A percentile compares a stretch with the other conserved stretches of the same genome.
Conservation (phyloP, 306 rosid genomes). For the Oxytropis ochrocephala region DNA sequence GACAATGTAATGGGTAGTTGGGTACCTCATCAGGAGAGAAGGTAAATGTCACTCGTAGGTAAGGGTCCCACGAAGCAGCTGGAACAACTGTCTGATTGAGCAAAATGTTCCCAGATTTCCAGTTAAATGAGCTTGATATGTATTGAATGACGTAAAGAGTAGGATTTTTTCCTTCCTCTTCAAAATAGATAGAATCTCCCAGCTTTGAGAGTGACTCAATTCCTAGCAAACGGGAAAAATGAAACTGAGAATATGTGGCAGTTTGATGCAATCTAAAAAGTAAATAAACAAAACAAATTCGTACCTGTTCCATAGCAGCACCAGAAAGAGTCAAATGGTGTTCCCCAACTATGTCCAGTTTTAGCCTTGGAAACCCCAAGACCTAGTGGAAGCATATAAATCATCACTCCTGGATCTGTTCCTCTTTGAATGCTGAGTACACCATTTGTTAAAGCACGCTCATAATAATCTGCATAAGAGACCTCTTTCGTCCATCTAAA, state of each 20-base stretch:
- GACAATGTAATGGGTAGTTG: constrained; percentile 6
- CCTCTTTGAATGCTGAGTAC: constrained; percentile 87
- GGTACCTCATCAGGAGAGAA: constrained; percentile 42
- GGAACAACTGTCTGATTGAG: constrained; percentile 52
- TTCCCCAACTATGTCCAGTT: constrained; percentile 66
- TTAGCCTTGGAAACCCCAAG: constrained; percentile 65
- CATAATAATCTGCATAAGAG: constrained; percentile 81
- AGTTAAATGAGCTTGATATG: constrained; percentile 67
- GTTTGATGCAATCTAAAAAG: not conserved
- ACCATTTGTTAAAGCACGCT: constrained; percentile 84
- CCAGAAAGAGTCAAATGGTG: constrained; percentile 56
- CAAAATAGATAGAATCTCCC: constrained; percentile 91
- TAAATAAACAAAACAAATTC: not conserved
- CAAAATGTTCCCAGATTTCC: constrained; percentile 55
- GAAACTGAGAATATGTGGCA: not conserved
- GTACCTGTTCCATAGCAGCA: constrained; percentile 95
- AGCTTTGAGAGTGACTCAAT: constrained; percentile 83
- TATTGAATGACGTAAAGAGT: constrained; percentile 70
- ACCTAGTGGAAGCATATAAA: constrained; percentile 81
- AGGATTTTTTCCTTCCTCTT: constrained; percentile 50
- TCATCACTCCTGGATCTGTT: constrained; percentile 89
- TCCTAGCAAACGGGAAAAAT: constrained; percentile 33
- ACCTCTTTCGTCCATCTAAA: constrained; percentile 85
- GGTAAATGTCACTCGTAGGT: constrained; percentile 42
- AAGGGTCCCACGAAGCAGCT: constrained; percentile 55